These are phyloP conservation scores for Fallopia convolvulus DNA, from an alignment of 148 eudicot species.

Conservation along the genomic window DNA sequence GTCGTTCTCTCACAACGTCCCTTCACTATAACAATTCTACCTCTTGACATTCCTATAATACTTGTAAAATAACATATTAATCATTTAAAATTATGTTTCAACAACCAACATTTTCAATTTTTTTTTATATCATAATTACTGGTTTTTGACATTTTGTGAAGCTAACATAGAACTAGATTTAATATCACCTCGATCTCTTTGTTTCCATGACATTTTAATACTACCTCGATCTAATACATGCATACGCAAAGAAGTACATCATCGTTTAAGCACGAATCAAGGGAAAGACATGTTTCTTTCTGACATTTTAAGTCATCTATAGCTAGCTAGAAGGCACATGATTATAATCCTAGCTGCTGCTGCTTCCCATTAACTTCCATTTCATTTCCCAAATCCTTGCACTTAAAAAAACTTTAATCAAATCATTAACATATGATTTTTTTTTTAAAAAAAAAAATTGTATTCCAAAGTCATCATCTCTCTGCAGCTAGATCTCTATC, in stretches of 20 bases:
- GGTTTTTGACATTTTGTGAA: no score
- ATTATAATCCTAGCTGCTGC: not conserved
- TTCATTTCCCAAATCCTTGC: not conserved
- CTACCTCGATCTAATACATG: not conserved
- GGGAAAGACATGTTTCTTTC: not conserved
- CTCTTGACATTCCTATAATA: no score
- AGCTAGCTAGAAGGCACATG: not conserved
- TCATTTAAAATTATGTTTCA: no score
- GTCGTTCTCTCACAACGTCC: no score
- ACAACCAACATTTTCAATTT: no score
- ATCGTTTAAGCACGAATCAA: constrained; percentile 1
- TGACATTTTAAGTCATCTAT: not conserved
- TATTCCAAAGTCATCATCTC: not conserved
- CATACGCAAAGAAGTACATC: not conserved
- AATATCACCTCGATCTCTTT: not conserved
- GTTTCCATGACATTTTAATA: not conserved
- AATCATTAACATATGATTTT: not conserved
- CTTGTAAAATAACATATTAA: no score
- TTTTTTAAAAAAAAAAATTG: not conserved
- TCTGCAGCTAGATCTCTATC: not conserved
- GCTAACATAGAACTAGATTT: no score
- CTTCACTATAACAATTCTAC: no score
- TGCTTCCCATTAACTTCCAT: not conserved
- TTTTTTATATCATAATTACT: no score
- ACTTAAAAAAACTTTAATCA: not conserved